phyloP scores from a whole-genome alignment of 345 rosid genomes.

The Euphorbia lathyris region DNA sequence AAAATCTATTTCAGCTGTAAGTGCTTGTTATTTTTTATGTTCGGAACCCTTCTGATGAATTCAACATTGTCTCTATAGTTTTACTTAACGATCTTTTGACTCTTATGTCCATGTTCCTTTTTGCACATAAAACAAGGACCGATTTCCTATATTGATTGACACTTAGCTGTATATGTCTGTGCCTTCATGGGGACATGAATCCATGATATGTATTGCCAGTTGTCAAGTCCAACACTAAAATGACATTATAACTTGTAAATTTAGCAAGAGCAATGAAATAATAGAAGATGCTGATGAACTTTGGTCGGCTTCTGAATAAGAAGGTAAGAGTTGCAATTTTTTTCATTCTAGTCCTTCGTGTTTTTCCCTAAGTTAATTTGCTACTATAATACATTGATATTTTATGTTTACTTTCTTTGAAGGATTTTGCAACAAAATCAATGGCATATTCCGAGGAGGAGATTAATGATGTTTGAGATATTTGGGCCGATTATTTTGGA shows the following conservation, averaged over 20 bases:
- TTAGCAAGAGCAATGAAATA: not conserved
- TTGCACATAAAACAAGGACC: not conserved
- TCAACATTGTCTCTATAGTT: conserved; percentile 1
- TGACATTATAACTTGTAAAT: not conserved
- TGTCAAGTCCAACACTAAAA: not conserved
- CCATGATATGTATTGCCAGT: conserved; percentile 1
- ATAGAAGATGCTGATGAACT: too few species aligned
- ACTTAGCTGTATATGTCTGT: not conserved
- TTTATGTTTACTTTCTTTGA: too few species aligned
- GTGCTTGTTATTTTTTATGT: conserved; percentile 26
- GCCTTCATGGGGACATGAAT: not conserved
- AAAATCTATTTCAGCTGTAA: conserved; percentile 89
- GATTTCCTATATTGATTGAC: not conserved
- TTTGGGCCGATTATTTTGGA: too few species aligned
- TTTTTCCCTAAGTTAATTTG: too few species aligned
- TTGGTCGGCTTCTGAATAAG: too few species aligned
- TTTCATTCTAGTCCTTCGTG: too few species aligned
- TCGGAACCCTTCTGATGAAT: not conserved
- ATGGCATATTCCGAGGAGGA: too few species aligned
- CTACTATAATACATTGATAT: too few species aligned
- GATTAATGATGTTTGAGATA: too few species aligned
- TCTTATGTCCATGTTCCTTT: not conserved
- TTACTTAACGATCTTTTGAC: conserved; percentile 7
- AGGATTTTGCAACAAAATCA: too few species aligned
- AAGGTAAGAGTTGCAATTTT: too few species aligned